These are phyloP conservation scores for Candida pseudofarinosa DNA, from an alignment of 805 yeast genomes.

Conservation along the genomic window DNA sequence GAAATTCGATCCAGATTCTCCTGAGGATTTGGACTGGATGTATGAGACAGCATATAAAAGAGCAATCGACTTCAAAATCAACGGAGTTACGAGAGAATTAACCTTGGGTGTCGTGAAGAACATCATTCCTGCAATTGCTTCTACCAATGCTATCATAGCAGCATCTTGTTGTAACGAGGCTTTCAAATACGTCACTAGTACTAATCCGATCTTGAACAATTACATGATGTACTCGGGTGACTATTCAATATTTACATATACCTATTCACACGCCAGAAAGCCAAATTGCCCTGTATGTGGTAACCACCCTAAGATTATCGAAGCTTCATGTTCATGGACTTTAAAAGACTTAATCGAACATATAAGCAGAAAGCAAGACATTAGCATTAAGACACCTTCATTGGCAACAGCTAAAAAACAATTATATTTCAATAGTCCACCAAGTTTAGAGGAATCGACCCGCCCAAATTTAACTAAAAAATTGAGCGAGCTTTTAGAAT, in stretches of 20 bases:
- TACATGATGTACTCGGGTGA: slow-evolving; percentile 88
- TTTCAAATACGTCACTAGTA: slow-evolving; percentile 69
- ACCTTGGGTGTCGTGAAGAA: slow-evolving; percentile 87
- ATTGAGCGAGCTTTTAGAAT: slow-evolving; percentile 32
- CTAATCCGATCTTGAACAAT: slow-evolving; percentile 64
- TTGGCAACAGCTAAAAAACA: slow-evolving; percentile 35
- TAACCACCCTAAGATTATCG: slow-evolving; percentile 19
- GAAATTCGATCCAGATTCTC: slow-evolving; percentile 64
- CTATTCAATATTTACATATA: slow-evolving; percentile 69
- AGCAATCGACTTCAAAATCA: slow-evolving; percentile 62
- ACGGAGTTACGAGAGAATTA: slow-evolving; percentile 68
- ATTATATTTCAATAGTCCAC: slow-evolving; percentile 48
- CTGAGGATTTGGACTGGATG: slow-evolving; percentile 63
- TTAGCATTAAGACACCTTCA: slow-evolving; percentile 42
- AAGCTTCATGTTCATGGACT: slow-evolving; percentile 28
- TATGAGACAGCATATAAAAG: slow-evolving; percentile 50
- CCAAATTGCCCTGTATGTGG: slow-evolving; percentile 80
- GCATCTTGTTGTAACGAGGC: slow-evolving; percentile 86
- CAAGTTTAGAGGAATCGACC: slow-evolving; percentile 42
- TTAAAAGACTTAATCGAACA: slow-evolving; percentile 41
- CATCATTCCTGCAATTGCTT: slow-evolving; percentile 91
- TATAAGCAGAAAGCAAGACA: slow-evolving; percentile 26
- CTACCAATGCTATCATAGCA: slow-evolving; percentile 90
- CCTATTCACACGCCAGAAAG: slow-evolving; percentile 59
- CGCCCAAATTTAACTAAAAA: slow-evolving; percentile 36